Evolutionary conservation across 352 stramenopile species (phyloP), one percentile per base, ranked within the genome.

Genomic region (Globisporangium uncinulatum): DNA sequence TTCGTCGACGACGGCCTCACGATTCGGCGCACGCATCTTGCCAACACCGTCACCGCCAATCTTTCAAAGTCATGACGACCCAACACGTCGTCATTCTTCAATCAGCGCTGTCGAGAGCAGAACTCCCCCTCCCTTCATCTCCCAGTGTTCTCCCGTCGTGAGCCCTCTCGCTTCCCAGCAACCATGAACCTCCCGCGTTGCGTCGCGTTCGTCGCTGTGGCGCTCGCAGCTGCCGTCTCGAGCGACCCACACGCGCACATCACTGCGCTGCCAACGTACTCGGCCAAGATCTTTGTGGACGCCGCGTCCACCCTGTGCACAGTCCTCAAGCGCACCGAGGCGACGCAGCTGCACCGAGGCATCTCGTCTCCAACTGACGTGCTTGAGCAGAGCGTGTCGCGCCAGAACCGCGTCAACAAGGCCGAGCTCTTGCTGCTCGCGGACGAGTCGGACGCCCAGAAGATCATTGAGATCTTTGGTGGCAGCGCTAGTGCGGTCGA

Each of bases 291-390:
- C 41, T 34, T 65, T 41, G 51, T 56, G 7, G 48, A 66, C 21
- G 21, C 47, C 3, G 54, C 47, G 6, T 31, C 49, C 14, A 15
- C 34, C 14, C 11, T 60, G 2, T 66, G 59, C 32, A 39, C 55
- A 0, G 11, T 61, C 36, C 42, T 66, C 53, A 61, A 66, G 20
- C 59, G 47, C 3, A 59, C 56, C 34, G 41, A 39, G 3, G 29
- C 45, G 20, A 62, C 59, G 53, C 59, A 66, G 32, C 48, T 62
- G 31, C 59, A 66, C 17, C 59, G 59, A 15, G 59, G 13, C 11
- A 66, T 66, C 42, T 21, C 57, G 39, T 41, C 15, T 0, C n/a
- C 21, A 3, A 55, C 24, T 17, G 54, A 62, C 42, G 46, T 56
- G 15, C 7, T 66, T 10, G 59, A 66, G 47, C 45, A 66, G 36